These are phyloP conservation scores for Babesia microti DNA, from an alignment of 169 alveolate genomes.

Conservation along the genomic window DNA sequence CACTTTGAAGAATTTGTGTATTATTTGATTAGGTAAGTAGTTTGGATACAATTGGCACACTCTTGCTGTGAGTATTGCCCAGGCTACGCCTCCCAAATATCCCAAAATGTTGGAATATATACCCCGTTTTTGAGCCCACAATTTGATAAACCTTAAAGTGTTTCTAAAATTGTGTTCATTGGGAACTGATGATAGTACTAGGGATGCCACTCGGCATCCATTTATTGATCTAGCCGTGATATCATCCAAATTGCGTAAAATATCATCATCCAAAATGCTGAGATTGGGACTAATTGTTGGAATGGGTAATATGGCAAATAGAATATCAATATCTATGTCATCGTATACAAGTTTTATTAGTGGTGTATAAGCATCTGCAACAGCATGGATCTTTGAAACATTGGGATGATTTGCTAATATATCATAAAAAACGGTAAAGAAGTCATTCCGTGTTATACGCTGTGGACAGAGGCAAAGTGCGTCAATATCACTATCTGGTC, in stretches of 20 bases:
- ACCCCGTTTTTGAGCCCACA: slow-evolving; percentile 97
- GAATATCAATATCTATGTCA: slow-evolving; percentile 90
- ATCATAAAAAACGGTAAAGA: slow-evolving; percentile 77
- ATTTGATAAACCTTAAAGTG: slow-evolving; percentile 86
- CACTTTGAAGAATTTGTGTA: slow-evolving; percentile 85
- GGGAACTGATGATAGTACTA: slow-evolving; percentile 85
- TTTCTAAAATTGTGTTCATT: slow-evolving; percentile 79
- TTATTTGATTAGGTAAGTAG: slow-evolving; percentile 77
- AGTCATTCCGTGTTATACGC: slow-evolving; percentile 83
- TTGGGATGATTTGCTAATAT: slow-evolving; percentile 77
- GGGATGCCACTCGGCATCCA: slow-evolving; percentile 92
- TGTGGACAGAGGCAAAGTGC: slow-evolving; percentile 94
- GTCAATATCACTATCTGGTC: slow-evolving; percentile 96
- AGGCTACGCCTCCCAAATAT: slow-evolving; percentile 95
- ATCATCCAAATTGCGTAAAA: slow-evolving; percentile 71
- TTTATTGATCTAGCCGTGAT: slow-evolving; percentile 78
- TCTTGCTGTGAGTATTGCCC: slow-evolving; percentile 96
- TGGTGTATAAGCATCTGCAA: slow-evolving; percentile 94
- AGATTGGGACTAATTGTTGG: slow-evolving; percentile 63
- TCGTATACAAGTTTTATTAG: slow-evolving; percentile 82
- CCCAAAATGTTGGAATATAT: slow-evolving; percentile 94
- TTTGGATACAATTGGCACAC: slow-evolving; percentile 92
- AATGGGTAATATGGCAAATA: slow-evolving; percentile 85
- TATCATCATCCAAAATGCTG: slow-evolving; percentile 69
- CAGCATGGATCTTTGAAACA: slow-evolving; percentile 82